Percentiles rank a stretch among this genome's conserved stretches.
Conservation (phyloP, 306 rosid species). For the Castanopsis chinensis region DNA sequence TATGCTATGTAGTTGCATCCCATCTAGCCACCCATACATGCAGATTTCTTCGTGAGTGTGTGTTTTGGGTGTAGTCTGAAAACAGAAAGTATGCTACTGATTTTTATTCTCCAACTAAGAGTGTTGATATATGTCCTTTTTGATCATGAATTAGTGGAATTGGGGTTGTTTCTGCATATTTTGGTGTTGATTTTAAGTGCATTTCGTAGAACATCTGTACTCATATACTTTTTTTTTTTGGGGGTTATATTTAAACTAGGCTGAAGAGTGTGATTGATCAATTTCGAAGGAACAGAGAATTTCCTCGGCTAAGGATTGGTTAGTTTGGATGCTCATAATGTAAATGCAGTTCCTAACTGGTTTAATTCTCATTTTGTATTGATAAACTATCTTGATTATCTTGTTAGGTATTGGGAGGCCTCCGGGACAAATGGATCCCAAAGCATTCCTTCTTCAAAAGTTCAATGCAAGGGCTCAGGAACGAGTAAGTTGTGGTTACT, state of each 20-base stretch:
- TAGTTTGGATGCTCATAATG: conserved; percentile 22
- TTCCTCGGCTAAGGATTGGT: conserved; percentile 82
- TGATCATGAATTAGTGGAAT: background rate
- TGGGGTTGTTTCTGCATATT: background rate
- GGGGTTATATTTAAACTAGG: conserved; percentile 46
- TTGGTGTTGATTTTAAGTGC: background rate
- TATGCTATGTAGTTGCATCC: no score
- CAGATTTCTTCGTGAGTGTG: no score
- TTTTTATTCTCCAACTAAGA: background rate
- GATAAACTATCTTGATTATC: background rate
- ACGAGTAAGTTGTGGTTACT: conserved; percentile 53
- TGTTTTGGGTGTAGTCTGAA: no score
- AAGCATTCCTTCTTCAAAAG: conserved; percentile 89
- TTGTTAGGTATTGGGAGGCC: conserved; percentile 72
- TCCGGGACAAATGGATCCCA: conserved; percentile 99
- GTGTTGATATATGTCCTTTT: background rate
- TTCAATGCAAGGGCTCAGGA: conserved; percentile 71
- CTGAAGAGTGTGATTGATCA: conserved; percentile 78
- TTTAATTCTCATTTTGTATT: background rate
- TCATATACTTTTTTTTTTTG: conserved; percentile 11
- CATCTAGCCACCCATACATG: no score
- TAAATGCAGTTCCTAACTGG: background rate
- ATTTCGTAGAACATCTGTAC: background rate
- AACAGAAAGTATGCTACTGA: background rate
- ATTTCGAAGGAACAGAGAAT: conserved; percentile 80